Conservation (phyloP, 140 eudicot genomes). For the Anethum foeniculum region DNA sequence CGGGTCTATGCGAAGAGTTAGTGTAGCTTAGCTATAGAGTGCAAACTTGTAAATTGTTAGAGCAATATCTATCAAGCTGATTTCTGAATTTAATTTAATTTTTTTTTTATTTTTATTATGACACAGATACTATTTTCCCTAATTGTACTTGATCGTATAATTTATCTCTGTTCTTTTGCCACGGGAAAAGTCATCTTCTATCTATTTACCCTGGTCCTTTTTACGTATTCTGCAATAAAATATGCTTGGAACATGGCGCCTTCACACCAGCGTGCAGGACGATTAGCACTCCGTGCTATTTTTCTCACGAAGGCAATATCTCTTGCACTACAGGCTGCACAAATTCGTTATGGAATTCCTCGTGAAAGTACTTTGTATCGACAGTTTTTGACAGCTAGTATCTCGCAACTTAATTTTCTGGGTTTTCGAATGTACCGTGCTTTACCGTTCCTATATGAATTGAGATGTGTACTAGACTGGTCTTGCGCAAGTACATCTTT, state of each 20-base stretch:
- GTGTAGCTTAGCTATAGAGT: not conserved
- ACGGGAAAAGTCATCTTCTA: conserved; percentile 60
- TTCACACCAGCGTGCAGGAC: conserved; percentile 45
- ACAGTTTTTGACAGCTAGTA: conserved; percentile 52
- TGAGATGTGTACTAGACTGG: conserved; percentile 77
- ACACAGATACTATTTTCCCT: conserved; percentile 49
- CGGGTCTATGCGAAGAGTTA: not conserved
- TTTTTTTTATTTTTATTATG: not conserved
- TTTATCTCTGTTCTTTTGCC: conserved; percentile 55
- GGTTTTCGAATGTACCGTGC: conserved; percentile 62
- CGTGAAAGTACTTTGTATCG: conserved; percentile 59
- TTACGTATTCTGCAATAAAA: conserved; percentile 40
- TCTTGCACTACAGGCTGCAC: conserved; percentile 51
- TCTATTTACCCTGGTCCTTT: conserved; percentile 46
- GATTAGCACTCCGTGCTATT: conserved; percentile 57
- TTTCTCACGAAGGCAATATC: conserved; percentile 53
- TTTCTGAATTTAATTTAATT: not conserved
- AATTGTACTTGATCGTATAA: conserved; percentile 62
- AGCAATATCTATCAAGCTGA: not conserved
- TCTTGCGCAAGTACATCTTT: conserved; percentile 63
- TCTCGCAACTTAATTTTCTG: conserved; percentile 46
- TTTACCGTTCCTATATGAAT: conserved; percentile 54
- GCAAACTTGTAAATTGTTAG: not conserved
- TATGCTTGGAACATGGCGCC: conserved; percentile 58
- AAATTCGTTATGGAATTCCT: conserved; percentile 63